These are phyloP conservation scores for Candida vartiovaarae DNA, from an alignment of 805 yeast species.

Conservation along the genomic window DNA sequence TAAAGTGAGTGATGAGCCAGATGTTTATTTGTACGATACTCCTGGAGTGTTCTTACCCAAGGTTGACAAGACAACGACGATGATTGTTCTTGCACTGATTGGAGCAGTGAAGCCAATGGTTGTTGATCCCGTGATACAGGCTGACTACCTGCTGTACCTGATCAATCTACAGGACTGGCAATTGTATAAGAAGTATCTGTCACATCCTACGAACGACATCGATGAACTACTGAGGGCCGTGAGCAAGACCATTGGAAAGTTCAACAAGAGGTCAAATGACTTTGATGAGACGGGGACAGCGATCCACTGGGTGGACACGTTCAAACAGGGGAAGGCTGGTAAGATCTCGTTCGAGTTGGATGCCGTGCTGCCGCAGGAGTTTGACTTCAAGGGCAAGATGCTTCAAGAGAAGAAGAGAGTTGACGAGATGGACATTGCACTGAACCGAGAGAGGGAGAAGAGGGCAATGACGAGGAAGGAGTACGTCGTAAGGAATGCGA, in stretches of 20 bases:
- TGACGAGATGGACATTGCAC: slow-evolving; percentile 16
- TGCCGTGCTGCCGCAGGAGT: slow-evolving; percentile 8
- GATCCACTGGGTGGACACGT: slow-evolving; percentile 50
- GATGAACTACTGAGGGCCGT: slow-evolving; percentile 45
- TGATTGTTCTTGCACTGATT: slow-evolving; percentile 66
- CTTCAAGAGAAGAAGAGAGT: slow-evolving; percentile 14
- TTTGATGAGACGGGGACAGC: slow-evolving; percentile 58
- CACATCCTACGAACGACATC: slow-evolving; percentile 67
- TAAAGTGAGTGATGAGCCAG: slow-evolving; percentile 51
- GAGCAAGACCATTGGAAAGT: slow-evolving; percentile 33
- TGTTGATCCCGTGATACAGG: slow-evolving; percentile 80
- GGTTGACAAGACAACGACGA: slow-evolving; percentile 54
- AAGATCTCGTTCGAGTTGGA: slow-evolving; percentile 21
- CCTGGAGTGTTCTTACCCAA: slow-evolving; percentile 90
- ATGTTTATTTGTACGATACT: slow-evolving; percentile 72
- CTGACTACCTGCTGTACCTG: slow-evolving; percentile 74
- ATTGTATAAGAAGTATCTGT: slow-evolving; percentile 32
- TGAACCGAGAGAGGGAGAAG: slow-evolving; percentile 14
- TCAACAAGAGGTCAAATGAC: slow-evolving; percentile 24
- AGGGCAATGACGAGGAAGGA: slow-evolving; percentile 14
- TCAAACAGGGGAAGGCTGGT: slow-evolving; percentile 47
- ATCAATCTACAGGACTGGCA: slow-evolving; percentile 51
- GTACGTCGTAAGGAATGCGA: slow-evolving; percentile 18
- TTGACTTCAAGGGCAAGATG: slow-evolving; percentile 11
- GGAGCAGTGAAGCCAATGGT: slow-evolving; percentile 65